phyloP scores from a whole-genome alignment of 306 rosid genomes.

The Vigna radiata region DNA sequence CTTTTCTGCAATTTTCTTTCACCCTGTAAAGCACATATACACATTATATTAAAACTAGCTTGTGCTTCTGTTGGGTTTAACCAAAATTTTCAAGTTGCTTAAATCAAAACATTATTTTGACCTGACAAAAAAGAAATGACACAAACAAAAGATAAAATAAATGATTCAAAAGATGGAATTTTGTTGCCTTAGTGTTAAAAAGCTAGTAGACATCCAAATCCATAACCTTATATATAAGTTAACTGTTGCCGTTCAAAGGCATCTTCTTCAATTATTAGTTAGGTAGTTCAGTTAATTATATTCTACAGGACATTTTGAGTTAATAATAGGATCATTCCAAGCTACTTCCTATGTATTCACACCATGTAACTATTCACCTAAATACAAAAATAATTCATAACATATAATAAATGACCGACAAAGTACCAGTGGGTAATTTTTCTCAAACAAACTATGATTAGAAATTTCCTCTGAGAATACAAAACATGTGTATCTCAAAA shows the following conservation, averaged over 20 bases:
- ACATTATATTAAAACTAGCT: not conserved
- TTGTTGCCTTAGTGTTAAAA: not conserved
- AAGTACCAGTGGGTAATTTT: not conserved
- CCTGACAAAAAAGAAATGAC: not conserved
- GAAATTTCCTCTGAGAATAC: slow-evolving; percentile 14
- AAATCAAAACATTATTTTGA: not conserved
- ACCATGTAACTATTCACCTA: not conserved
- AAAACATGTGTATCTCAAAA: not conserved
- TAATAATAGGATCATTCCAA: slow-evolving; percentile 9
- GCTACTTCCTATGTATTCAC: slow-evolving; percentile 4
- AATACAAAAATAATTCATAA: not conserved
- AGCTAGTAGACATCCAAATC: not conserved
- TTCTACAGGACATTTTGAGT: not conserved
- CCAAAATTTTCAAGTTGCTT: not conserved
- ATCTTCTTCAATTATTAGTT: not conserved
- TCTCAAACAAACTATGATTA: not conserved
- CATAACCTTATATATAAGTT: not conserved
- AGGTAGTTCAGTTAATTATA: slow-evolving; percentile 19
- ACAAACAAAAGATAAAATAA: not conserved
- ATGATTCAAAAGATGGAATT: not conserved
- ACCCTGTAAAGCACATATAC: too few relatives aligned
- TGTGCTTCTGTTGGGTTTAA: not conserved
- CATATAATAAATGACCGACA: slow-evolving; percentile 2
- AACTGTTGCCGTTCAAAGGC: not conserved
- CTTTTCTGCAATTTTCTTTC: too few relatives aligned